Conservation (phyloP, 768 basidiomycete species). For the Naganishia randhawae region DNA sequence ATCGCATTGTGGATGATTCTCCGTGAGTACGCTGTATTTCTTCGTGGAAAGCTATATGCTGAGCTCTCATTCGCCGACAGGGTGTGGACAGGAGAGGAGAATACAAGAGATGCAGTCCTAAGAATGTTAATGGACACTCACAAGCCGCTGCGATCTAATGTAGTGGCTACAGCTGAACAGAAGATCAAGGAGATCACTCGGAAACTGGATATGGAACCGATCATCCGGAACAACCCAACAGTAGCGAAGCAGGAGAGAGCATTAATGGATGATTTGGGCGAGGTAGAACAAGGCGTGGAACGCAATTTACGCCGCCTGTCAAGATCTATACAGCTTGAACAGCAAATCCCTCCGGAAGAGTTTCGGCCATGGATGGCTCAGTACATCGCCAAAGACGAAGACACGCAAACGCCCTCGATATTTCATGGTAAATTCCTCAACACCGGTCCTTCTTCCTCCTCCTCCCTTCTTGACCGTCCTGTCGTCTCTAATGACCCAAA, state of each 20-base stretch:
- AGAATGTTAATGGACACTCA: slow-evolving; percentile 84
- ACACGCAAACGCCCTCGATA: slow-evolving; percentile 35
- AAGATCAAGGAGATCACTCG: slow-evolving; percentile 40
- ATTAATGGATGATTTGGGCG: background rate
- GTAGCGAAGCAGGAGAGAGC: slow-evolving; percentile 49
- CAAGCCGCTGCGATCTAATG: slow-evolving; percentile 66
- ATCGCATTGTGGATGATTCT: background rate
- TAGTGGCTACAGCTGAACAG: slow-evolving; percentile 51
- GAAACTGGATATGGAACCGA: slow-evolving; percentile 53
- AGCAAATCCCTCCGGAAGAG: slow-evolving; percentile 22
- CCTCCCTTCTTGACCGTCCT: slow-evolving; percentile 25
- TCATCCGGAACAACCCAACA: slow-evolving; percentile 37
- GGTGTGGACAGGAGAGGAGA: slow-evolving; percentile 75
- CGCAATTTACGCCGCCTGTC: background rate
- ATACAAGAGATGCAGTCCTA: slow-evolving; percentile 64
- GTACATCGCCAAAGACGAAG: slow-evolving; percentile 27
- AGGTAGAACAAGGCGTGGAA: background rate
- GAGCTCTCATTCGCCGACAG: slow-evolving; percentile 4
- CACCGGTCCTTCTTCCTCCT: background rate
- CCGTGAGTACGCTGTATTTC: slow-evolving; percentile 8
- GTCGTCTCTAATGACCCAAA: slow-evolving; percentile 23
- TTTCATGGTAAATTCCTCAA: slow-evolving; percentile 46
- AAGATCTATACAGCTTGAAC: slow-evolving; percentile 20
- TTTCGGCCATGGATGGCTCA: slow-evolving; percentile 30
- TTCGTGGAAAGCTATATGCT: background rate